Base-by-base conservation (phyloP, 495 filamentous ascomycete genomes). In the Thermothielavioides terrestris region DNA sequence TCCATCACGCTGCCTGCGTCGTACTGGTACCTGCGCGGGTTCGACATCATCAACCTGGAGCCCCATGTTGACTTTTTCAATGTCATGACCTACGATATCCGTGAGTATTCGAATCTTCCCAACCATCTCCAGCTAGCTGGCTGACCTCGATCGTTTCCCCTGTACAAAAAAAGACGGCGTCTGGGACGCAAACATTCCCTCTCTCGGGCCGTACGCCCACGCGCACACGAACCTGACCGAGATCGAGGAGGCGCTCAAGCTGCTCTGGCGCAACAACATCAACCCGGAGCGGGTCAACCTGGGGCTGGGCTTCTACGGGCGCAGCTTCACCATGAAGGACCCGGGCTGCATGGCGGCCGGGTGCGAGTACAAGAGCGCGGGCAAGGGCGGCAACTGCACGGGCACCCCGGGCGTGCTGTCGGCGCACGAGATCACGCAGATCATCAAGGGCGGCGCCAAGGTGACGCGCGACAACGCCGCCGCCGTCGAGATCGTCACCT, bases 141-240 rank as follows among this genome's bases (percentile, higher is more conserved):
- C n/a, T n/a, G n/a, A n/a, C n/a, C n/a, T n/a, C n/a, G n/a, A n/a
- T n/a, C n/a, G 31, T 37, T 14, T 43, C 5, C 23, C 12, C 26
- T n/a, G 9, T 1, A n/a, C n/a, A n/a, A n/a, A n/a, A 1, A 30
- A 27, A 43, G 28, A 76, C 46, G 70, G 69, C 0, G 53, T 48
- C 4, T 71, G 71, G 68, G 61, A 69, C 37, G 9, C 14, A 2
- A 27, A 18, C 0, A 40, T 45, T 12, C 52, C 57, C 20, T 46
- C 35, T 6, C 66, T 65, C 23, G 72, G 70, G 4, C 38, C 46
- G 8, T 49, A 61, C 27, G 57, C 75, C 8, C 45, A 59, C 0
- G 65, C 63, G 0, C 78, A 83, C 52, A 79, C 77, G 1, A 81
- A 83, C 49, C 46, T 80, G 0, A 80, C 78, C 1, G 78, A 80